Evolutionary conservation across 805 yeast species (phyloP).

Genomic region (Cyberlindnera sargentensis): DNA sequence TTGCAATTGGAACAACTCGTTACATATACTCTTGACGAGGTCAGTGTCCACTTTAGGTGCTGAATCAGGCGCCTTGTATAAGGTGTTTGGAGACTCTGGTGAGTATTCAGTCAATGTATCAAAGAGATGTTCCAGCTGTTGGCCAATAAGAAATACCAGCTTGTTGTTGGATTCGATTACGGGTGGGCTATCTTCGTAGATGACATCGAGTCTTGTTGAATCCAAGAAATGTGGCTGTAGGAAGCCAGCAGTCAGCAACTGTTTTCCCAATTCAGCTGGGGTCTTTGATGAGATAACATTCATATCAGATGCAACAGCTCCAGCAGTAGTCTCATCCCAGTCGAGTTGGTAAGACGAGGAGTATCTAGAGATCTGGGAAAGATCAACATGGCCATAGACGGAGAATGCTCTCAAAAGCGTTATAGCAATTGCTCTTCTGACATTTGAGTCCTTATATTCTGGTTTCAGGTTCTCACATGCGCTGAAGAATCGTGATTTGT

Average conservation of each 20-base stretch:
- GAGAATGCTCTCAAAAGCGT: constrained; percentile 63
- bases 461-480: constrained; percentile 65
- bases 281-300: constrained; percentile 40
- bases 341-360: constrained; percentile 18
- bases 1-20: constrained; percentile 66
- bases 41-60: constrained; percentile 24
- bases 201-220: constrained; percentile 63
- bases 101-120: constrained; percentile 89
- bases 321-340: constrained; percentile 84
- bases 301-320: constrained; percentile 67
- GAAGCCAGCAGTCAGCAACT: constrained; percentile 50
- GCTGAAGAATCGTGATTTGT: constrained; percentile 64
- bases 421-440: constrained; percentile 71
- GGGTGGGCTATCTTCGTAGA: constrained; percentile 50
- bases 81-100: constrained; percentile 75
- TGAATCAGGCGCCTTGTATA: constrained; percentile 54
- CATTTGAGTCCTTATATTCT: constrained; percentile 45
- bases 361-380: background rate
- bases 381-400: constrained; percentile 31
- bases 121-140: constrained; percentile 80
- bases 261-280: constrained; percentile 52
- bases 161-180: constrained; percentile 64
- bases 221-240: constrained; percentile 41
- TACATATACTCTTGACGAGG: constrained; percentile 45
- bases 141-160: constrained; percentile 71